Conservation (phyloP, 768 basidiomycete genomes). For the Termitomyces eurrhizus region DNA sequence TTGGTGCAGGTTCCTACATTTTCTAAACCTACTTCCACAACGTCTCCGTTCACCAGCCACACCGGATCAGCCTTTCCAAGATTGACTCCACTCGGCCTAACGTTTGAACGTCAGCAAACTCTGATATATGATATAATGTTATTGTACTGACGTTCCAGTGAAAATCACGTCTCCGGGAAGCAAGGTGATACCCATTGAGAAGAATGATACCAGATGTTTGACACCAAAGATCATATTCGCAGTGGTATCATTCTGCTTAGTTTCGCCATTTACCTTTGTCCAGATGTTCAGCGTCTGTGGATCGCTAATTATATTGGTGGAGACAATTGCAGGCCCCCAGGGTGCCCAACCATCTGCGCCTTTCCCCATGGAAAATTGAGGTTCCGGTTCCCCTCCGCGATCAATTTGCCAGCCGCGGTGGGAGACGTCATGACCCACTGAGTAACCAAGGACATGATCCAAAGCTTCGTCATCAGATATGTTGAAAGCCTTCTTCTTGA, state of each 20-base stretch:
- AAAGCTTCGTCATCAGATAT: conserved; percentile 38
- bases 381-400: conserved; percentile 37
- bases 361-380: conserved; percentile 41
- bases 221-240: conserved; percentile 41
- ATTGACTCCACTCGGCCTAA: conserved; percentile 17
- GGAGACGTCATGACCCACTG: conserved; percentile 38
- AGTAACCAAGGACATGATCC: conserved; percentile 37
- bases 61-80: conserved; percentile 21
- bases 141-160: conserved; percentile 34
- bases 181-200: conserved; percentile 41
- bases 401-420: conserved; percentile 43
- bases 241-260: conserved; percentile 35
- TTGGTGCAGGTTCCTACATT: conserved; percentile 25
- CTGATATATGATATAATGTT: neutral
- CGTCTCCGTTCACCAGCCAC: conserved; percentile 23
- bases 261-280: conserved; percentile 37
- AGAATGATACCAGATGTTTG: conserved; percentile 35
- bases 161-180: conserved; percentile 40
- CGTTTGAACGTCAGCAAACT: neutral
- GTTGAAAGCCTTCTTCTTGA: conserved; percentile 39
- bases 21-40: conserved; percentile 23
- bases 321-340: conserved; percentile 36
- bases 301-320: conserved; percentile 32
- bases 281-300: conserved; percentile 37
- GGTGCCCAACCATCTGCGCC: conserved; percentile 40